Evolutionary conservation across 2,329 filamentous ascomycete genomes (phyloP).

Genomic region (Orbilia brochopaga): DNA sequence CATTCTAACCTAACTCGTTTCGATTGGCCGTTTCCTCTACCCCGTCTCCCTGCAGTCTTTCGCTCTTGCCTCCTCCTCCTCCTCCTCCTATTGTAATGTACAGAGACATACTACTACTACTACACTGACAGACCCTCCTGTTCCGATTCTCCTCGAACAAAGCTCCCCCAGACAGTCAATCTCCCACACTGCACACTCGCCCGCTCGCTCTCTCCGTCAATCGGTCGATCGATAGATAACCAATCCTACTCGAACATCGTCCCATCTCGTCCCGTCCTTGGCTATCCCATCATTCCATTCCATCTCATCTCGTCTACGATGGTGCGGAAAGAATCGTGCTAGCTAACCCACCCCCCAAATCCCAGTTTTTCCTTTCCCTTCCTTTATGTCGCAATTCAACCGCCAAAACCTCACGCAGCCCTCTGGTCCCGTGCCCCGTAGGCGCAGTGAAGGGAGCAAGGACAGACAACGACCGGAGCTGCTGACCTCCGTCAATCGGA

Average conservation of each 20-base stretch:
- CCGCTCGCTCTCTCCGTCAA: too few relatives aligned
- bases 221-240: too few relatives aligned
- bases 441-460: slow-evolving; percentile 51
- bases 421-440: slow-evolving; percentile 49
- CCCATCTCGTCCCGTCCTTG: too few relatives aligned
- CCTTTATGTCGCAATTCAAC: slow-evolving; percentile 50
- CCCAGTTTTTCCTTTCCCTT: slow-evolving; percentile 1
- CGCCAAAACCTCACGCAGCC: slow-evolving; percentile 50
- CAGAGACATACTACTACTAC: too few relatives aligned
- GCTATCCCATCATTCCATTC: too few relatives aligned
- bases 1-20: slow-evolving; percentile 9
- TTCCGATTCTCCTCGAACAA: too few relatives aligned
- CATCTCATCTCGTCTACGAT: slow-evolving; percentile 22
- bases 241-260: too few relatives aligned
- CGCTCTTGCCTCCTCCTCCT: slow-evolving; percentile 4
- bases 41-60: neutral
- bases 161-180: too few relatives aligned
- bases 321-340: slow-evolving; percentile 38
- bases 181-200: too few relatives aligned
- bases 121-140: too few relatives aligned
- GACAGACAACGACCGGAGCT: slow-evolving; percentile 50
- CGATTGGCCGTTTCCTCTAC: slow-evolving; percentile 5
- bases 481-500: slow-evolving; percentile 41
- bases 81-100: too few relatives aligned
- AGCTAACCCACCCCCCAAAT: too few relatives aligned